Conservation (phyloP, 2,329 filamentous ascomycete genomes). For the Pseudopyricularia cyperi region DNA sequence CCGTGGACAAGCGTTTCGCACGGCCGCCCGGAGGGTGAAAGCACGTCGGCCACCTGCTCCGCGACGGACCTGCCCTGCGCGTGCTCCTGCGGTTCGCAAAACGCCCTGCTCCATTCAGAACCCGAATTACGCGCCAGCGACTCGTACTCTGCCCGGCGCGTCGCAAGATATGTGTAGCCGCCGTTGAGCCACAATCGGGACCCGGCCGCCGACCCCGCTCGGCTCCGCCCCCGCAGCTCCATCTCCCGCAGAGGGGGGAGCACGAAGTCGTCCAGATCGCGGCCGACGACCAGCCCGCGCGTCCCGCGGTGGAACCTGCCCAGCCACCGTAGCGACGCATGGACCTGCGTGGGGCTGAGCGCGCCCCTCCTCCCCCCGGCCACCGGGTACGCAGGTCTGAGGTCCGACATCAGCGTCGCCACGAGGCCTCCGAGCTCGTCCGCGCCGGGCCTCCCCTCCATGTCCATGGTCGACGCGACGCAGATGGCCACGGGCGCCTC, state of each 20-base stretch:
- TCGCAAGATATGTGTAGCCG: constrained; percentile 57
- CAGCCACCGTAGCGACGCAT: constrained; percentile 48
- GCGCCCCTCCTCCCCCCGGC: constrained; percentile 38
- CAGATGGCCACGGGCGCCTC: constrained; percentile 32
- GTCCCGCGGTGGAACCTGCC: constrained; percentile 41
- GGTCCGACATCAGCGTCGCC: constrained; percentile 45
- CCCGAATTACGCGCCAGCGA: constrained; percentile 28
- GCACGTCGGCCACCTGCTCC: constrained; percentile 36
- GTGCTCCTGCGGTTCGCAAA: constrained; percentile 24
- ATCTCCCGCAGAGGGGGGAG: constrained; percentile 43
- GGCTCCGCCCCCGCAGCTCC: constrained; percentile 13
- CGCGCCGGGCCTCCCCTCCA: constrained; percentile 10
- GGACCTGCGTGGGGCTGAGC: constrained; percentile 32
- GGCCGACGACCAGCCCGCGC: constrained; percentile 27
- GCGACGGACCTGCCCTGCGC: constrained; percentile 15
- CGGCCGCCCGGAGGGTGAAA: constrained; percentile 29
- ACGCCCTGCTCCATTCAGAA: constrained; percentile 40
- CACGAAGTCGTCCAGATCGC: constrained; percentile 22
- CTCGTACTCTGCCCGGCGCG: constrained; percentile 41
- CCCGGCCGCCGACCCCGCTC: constrained; percentile 6
- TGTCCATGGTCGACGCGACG: constrained; percentile 25
- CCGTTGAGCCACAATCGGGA: constrained; percentile 47
- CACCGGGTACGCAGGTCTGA: constrained; percentile 38
- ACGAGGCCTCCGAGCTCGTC: constrained; percentile 11
- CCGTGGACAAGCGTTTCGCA: constrained; percentile 51